Evolutionary conservation across 192 early-diverging fungal genomes (phyloP).

Genomic region (Coemansia sp.): DNA sequence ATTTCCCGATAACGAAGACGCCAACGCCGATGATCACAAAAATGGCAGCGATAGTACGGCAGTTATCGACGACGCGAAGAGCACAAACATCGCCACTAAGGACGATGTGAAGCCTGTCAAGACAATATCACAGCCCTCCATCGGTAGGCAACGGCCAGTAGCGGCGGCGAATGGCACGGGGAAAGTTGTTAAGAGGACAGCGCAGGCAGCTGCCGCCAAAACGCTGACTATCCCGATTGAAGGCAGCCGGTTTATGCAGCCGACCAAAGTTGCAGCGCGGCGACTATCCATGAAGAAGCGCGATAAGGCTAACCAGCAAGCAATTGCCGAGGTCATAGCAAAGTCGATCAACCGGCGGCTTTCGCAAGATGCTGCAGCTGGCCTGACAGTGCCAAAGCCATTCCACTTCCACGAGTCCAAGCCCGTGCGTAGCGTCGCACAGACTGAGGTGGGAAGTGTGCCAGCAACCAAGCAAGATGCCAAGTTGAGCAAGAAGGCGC

Average conservation of each 20-base stretch:
- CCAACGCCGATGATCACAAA: not conserved
- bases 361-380: slow-evolving; percentile 9
- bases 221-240: slow-evolving; percentile 41
- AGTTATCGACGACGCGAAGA: not conserved
- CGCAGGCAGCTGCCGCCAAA: slow-evolving; percentile 2
- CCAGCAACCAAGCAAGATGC: not conserved
- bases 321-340: slow-evolving; percentile 32
- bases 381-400: slow-evolving; percentile 44
- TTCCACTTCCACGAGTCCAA: slow-evolving; percentile 41
- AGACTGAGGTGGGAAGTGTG: not conserved
- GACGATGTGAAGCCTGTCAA: not conserved
- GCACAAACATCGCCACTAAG: not conserved
- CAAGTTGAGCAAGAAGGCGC: slow-evolving; percentile 24
- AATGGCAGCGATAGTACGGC: not conserved
- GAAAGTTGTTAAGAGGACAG: slow-evolving; percentile 1
- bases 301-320: slow-evolving; percentile 41
- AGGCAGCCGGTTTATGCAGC: slow-evolving; percentile 47
- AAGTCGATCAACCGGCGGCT: slow-evolving; percentile 29
- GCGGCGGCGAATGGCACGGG: slow-evolving; percentile 9
- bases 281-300: slow-evolving; percentile 43
- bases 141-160: not conserved
- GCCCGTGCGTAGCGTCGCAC: not conserved
- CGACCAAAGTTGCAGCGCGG: slow-evolving; percentile 41
- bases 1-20: slow-evolving; percentile 8
- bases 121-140: not conserved